Evolutionary conservation across 75 land plant genomes (phyloP).

Genomic region (Adiantum capillusveneris): DNA sequence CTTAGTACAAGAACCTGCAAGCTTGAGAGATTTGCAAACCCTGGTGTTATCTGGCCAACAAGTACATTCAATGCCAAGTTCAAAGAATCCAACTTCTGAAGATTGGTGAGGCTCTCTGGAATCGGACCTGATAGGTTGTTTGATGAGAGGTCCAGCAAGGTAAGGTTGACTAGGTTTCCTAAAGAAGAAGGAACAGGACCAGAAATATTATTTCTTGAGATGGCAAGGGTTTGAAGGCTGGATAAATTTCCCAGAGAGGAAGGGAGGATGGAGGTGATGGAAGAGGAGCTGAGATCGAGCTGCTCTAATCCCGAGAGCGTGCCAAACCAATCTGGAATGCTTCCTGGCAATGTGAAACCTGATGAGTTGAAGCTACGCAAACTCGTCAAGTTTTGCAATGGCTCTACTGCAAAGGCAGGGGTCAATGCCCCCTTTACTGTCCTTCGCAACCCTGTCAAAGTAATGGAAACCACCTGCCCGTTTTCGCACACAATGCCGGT

Average conservation of each 20-base stretch:
- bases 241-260: constrained; percentile 31
- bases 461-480: constrained; percentile 53
- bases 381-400: constrained; percentile 41
- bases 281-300: constrained; percentile 58
- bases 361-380: constrained; percentile 61
- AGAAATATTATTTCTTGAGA: constrained; percentile 48
- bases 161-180: constrained; percentile 17
- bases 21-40: constrained; percentile 20
- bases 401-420: constrained; percentile 62
- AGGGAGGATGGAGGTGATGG: constrained; percentile 54
- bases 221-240: constrained; percentile 38
- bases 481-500: constrained; percentile 46
- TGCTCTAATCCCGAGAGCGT: constrained; percentile 19
- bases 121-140: constrained; percentile 23
- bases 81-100: constrained; percentile 23
- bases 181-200: constrained; percentile 56
- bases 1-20: constrained; percentile 29
- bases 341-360: constrained; percentile 52
- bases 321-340: constrained; percentile 81
- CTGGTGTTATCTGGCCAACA: constrained; percentile 40
- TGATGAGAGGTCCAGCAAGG: constrained; percentile 23
- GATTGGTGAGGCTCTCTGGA: constrained; percentile 8
- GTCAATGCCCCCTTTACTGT: constrained; percentile 44
- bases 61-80: constrained; percentile 43
- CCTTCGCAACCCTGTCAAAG: constrained; percentile 57